Percentiles rank a stretch among this genome's conserved stretches.
phyloP scores from a whole-genome alignment of 2,329 filamentous ascomycete genomes.

The Alternaria consortialis region DNA sequence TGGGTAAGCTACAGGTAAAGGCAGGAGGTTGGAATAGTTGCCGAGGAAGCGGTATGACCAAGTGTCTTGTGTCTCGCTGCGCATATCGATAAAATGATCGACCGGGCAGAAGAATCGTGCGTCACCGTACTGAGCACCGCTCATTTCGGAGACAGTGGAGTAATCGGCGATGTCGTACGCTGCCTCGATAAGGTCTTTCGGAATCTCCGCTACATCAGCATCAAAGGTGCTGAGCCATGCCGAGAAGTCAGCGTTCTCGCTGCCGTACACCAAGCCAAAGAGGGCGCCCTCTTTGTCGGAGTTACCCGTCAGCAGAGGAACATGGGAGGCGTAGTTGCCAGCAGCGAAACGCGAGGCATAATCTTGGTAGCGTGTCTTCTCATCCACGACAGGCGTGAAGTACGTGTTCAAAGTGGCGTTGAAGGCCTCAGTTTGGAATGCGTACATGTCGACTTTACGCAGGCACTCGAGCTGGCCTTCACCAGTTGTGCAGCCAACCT shows the following conservation, averaged over 20 bases:
- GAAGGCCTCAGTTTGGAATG: conserved; percentile 36
- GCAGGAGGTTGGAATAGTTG: conserved; percentile 46
- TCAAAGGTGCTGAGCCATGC: conserved; percentile 58
- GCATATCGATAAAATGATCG: conserved; percentile 51
- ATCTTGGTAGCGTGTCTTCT: conserved; percentile 34
- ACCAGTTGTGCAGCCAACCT: conserved; percentile 33
- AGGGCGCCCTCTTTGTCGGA: conserved; percentile 38
- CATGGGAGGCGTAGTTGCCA: conserved; percentile 38
- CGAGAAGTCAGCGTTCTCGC: conserved; percentile 48
- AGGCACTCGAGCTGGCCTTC: conserved; percentile 31
- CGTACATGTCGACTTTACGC: conserved; percentile 33
- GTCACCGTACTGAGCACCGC: conserved; percentile 56
- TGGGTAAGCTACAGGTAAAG: conserved; percentile 45
- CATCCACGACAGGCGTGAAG: conserved; percentile 34
- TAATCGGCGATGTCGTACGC: conserved; percentile 52
- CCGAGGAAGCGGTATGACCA: conserved; percentile 59
- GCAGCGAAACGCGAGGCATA: conserved; percentile 33
- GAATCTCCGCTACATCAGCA: conserved; percentile 53
- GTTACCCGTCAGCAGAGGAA: conserved; percentile 39
- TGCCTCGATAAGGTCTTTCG: conserved; percentile 42
- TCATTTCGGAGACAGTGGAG: conserved; percentile 51
- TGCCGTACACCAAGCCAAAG: conserved; percentile 36
- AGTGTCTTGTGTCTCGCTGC: conserved; percentile 50
- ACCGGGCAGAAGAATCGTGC: conserved; percentile 57
- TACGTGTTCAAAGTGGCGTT: conserved; percentile 37